A percentile compares a stretch with the other conserved stretches of the same genome.
Conservation (phyloP, 805 yeast species). For the Ogataea nitratoaversa region DNA sequence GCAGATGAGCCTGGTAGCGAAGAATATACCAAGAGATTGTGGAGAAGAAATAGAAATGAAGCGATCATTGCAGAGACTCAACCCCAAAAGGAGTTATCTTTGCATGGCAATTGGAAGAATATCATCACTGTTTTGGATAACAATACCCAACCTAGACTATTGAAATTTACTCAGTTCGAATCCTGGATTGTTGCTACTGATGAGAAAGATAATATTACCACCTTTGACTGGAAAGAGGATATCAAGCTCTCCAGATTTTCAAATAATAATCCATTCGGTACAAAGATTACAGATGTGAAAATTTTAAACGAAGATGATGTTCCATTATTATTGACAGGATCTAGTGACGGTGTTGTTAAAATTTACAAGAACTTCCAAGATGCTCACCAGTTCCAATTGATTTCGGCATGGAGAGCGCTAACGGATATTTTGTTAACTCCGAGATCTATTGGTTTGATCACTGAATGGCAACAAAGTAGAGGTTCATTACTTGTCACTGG, state of each 20-base stretch:
- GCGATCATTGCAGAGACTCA: constrained; percentile 83
- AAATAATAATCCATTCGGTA: constrained; percentile 82
- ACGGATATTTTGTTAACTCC: constrained; percentile 81
- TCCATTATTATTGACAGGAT: constrained; percentile 80
- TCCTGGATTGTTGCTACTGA: constrained; percentile 75
- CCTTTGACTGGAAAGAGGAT: constrained; percentile 81
- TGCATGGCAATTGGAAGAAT: constrained; percentile 82
- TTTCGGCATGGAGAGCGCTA: constrained; percentile 90
- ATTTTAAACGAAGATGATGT: constrained; percentile 89
- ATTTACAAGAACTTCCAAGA: constrained; percentile 75
- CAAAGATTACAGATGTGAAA: constrained; percentile 81
- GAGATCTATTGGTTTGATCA: constrained; percentile 73
- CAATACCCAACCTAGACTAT: constrained; percentile 71
- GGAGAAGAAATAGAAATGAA: constrained; percentile 92
- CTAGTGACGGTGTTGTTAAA: constrained; percentile 91
- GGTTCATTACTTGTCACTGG: constrained; percentile 92
- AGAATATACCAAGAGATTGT: constrained; percentile 72
- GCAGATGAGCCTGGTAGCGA: constrained; percentile 89
- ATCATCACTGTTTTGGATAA: constrained; percentile 58
- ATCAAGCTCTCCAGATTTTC: constrained; percentile 64
- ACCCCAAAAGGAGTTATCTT: constrained; percentile 76
- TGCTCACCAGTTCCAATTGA: constrained; percentile 49
- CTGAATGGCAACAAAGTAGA: constrained; percentile 96
- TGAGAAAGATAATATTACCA: constrained; percentile 75
- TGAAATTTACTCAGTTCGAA: constrained; percentile 88